Base-by-base conservation (phyloP, 306 rosid species). In the Quercus agrifolia region DNA sequence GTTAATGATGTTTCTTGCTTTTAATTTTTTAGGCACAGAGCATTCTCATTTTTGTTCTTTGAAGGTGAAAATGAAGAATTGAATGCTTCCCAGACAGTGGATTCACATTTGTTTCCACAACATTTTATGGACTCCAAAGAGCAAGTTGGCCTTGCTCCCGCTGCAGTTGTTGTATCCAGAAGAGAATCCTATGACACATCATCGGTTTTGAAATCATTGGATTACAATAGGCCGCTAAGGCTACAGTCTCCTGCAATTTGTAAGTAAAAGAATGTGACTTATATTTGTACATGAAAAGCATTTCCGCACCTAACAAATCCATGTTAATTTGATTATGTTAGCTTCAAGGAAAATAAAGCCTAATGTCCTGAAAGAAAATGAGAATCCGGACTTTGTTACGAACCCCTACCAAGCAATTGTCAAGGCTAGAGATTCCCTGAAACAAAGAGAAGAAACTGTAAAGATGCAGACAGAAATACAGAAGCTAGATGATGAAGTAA, bases 61-160 rank as follows among this genome's bases (percentile, higher is more conserved):
- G 96, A 96, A 67, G 98, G 98, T 51, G 99, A 93, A 83, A 86
- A 87, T 74, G 92, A 96, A 89, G 99, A 96, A 67, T 62, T 96
- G 88, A 89, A 91, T 88, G 88, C 90, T 74, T 86, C 92, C 44
- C 98, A 91, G 82, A 85, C 85, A 3, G 97, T 96, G 76, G 90
- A 93, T 63, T 96, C 98, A 27, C 99, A 93, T 78, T 92, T 94
- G 52, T 96, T 96, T 74, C 98, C 97, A 1, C 94, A 91, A 78
- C 99, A 89, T 87, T 96, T 89, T n/a, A 15, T 83, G 30, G 97
- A 91, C 55, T 85, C 87, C 18, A 93, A 89, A 82, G 90, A 93
- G 74, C 80, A 87, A 67, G 74, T 89, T 0, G 99, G 99, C 61
- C 91, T 96, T 56, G 96, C 99, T 85, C 94, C 99, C 0, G 99